Evolutionary conservation across 139 green algal species (phyloP), one percentile per base, ranked within the genome.

Genomic region (Chlorella sorokiniana): DNA sequence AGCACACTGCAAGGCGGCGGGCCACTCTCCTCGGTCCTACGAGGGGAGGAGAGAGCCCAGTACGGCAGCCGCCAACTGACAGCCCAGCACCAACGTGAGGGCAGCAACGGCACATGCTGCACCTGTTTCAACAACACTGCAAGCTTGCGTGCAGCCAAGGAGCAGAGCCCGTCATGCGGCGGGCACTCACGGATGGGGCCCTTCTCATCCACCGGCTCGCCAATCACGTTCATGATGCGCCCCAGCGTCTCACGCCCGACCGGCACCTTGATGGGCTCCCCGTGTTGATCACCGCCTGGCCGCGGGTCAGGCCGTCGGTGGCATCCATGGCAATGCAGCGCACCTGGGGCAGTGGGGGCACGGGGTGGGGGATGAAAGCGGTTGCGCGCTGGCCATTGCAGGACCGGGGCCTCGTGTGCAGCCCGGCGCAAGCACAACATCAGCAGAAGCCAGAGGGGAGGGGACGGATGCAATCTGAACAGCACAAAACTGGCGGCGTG

Each of bases 201-300:
- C 51, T 89, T 90, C 90, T 99, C 97, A 75, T 99, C 97, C 63
- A 99, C 97, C 27, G 97, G 95, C 90, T 99, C 97, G 56, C 97
- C 97, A 86, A 99, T 99, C 42, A 99, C 97, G 85, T 99, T 99
- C 81, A 99, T 98, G 90, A 99, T 99, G 76, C 97, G 93, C 10
- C 97, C 97, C 74, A 99, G 88, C 14, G 97, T 99, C 70, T 96
- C 93, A 41, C 95, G 91, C 27, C 96, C 96, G 16, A 99, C 96
- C 14, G 96, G 96, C 77, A 99, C 93, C 93, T 97, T 97, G 92
- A 99, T 99, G 40, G 97, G 95, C 7, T 83, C 71, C 37, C 96
- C 95, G 96, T 99, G 89, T 97, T 96, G 20, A 94, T 20, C 27
- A 99, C 97, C 35, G 75, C 69, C 89, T 99, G 95, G 35, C 97